Evolutionary conservation across 2,329 filamentous ascomycete genomes (phyloP).

Genomic region (Davidsoniella eucalypti): DNA sequence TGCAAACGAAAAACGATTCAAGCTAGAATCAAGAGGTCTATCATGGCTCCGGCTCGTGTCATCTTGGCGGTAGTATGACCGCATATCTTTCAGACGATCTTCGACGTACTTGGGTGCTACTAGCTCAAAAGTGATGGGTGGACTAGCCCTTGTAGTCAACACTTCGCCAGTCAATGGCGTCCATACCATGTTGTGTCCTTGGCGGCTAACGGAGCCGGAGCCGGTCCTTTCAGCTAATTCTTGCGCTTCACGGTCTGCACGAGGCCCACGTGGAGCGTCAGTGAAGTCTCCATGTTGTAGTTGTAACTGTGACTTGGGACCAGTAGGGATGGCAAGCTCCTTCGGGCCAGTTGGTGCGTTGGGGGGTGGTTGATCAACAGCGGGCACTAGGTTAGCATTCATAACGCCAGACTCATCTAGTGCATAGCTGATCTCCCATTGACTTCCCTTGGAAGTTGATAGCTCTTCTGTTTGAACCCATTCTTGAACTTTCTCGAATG

Average conservation of each 20-base stretch:
- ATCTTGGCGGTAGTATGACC: constrained; percentile 29
- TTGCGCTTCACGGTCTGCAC: constrained; percentile 16
- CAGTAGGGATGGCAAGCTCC: not conserved
- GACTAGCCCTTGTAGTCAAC: constrained; percentile 24
- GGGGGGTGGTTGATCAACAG: constrained; percentile 10
- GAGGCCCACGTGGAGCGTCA: constrained; percentile 21
- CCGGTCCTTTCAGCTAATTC: not conserved
- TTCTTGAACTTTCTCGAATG: constrained; percentile 49
- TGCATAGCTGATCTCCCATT: constrained; percentile 63
- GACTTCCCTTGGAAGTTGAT: constrained; percentile 23
- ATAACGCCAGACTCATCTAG: constrained; percentile 36
- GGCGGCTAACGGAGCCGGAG: no score
- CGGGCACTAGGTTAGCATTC: constrained; percentile 32
- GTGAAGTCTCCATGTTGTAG: not conserved
- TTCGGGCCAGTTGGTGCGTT: constrained; percentile 6
- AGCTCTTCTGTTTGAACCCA: constrained; percentile 60
- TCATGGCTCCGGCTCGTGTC: constrained; percentile 25
- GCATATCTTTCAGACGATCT: constrained; percentile 44
- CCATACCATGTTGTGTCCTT: constrained; percentile 5
- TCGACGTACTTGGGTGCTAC: constrained; percentile 48
- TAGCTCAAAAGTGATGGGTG: constrained; percentile 32
- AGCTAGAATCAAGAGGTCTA: constrained; percentile 15
- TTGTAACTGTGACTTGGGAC: no score
- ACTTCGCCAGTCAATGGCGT: constrained; percentile 9
- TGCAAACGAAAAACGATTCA: constrained; percentile 60